Conservation (phyloP, 2,329 filamentous ascomycete genomes). For the Colletotrichum tabaci region DNA sequence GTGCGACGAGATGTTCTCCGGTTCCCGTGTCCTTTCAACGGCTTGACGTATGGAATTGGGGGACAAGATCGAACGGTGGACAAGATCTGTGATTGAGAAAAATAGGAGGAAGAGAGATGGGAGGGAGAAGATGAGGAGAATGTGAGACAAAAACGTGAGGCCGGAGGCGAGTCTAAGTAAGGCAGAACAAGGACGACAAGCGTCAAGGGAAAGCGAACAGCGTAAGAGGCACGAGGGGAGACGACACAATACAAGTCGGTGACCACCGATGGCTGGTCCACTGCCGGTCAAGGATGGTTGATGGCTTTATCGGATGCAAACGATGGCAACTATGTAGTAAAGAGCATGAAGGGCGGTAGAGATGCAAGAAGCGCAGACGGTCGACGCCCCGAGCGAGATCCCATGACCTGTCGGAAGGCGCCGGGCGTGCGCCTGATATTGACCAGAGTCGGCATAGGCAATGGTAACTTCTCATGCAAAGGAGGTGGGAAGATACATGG, state of each 20-base stretch:
- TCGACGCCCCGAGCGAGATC: constrained; percentile 29
- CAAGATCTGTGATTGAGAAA: neutral
- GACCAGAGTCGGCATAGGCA: neutral
- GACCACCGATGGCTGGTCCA: constrained; percentile 39
- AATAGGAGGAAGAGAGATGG: constrained; percentile 1
- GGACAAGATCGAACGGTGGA: neutral
- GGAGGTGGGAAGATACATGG: constrained; percentile 5
- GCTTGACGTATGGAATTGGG: neutral
- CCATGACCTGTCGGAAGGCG: constrained; percentile 40
- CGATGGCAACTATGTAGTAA: constrained; percentile 23
- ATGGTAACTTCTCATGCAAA: constrained; percentile 2
- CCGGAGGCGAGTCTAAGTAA: constrained; percentile 17
- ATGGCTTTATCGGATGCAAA: constrained; percentile 27
- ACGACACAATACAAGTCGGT: constrained; percentile 20
- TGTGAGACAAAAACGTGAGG: constrained; percentile 1
- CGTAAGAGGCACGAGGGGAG: neutral
- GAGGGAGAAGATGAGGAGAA: constrained; percentile 4
- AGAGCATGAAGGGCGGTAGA: constrained; percentile 13
- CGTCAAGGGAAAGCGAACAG: constrained; percentile 4
- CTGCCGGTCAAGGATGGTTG: constrained; percentile 16
- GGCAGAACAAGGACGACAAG: neutral
- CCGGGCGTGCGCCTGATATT: constrained; percentile 14
- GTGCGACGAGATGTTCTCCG: neutral
- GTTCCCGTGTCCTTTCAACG: neutral
- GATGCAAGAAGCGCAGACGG: constrained; percentile 18